Conservation (phyloP, 83 land plant genomes). For the Isoetes engelmannii region DNA sequence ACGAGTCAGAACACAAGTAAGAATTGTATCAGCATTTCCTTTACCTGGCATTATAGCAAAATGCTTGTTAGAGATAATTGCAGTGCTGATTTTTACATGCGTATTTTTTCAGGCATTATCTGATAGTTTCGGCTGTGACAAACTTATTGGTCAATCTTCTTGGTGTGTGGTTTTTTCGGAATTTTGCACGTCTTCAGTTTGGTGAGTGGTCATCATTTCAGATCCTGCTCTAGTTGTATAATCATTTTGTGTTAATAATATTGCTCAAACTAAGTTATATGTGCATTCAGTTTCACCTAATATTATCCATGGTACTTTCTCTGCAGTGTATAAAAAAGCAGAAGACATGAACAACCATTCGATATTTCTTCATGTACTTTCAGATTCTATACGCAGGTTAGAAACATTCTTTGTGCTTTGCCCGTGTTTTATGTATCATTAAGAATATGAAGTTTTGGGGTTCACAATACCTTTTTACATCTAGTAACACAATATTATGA, state of each 20-base stretch:
- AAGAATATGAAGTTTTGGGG: no score
- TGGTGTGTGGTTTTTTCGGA: conserved; percentile 97
- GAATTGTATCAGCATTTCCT: conserved; percentile 6
- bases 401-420: neutral
- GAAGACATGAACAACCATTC: conserved; percentile 96
- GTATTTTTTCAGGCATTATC: conserved; percentile 58
- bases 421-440: no score
- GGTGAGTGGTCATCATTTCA: conserved; percentile 38
- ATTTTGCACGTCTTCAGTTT: conserved; percentile 72
- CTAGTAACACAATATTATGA: no score
- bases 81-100: no score
- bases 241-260: neutral
- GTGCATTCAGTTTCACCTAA: no score
- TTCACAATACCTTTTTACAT: no score
- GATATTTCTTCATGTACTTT: conserved; percentile 85
- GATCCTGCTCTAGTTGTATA: neutral
- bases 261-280: neutral
- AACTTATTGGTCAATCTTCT: conserved; percentile 82
- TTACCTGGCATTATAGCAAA: neutral
- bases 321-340: conserved; percentile 76
- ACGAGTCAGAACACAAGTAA: conserved; percentile 99
- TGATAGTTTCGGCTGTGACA: conserved; percentile 86
- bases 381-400: conserved; percentile 95
- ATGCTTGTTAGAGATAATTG: no score
- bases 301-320: neutral